Conservation (phyloP, 164 flowering plant species). For the Vitis amurensis region DNA sequence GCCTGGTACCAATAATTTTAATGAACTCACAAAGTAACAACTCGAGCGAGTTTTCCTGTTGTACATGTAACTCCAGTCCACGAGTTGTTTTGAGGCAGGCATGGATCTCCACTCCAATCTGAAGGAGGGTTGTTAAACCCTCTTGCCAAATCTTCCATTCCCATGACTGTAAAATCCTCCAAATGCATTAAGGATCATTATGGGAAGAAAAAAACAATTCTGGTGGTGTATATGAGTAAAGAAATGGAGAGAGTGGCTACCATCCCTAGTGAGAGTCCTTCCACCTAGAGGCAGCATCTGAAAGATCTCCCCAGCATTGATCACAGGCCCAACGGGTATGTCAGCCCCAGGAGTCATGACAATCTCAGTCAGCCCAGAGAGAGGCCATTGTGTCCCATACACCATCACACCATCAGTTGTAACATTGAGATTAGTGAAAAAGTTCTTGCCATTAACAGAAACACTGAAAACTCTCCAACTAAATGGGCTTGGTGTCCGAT, state of each 20-base stretch:
- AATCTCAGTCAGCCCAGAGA: slow-evolving; percentile 60
- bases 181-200: not conserved
- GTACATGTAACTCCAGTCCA: slow-evolving; percentile 89
- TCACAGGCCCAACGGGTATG: slow-evolving; percentile 72
- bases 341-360: slow-evolving; percentile 42
- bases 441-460: slow-evolving; percentile 51
- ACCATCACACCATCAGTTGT: slow-evolving; percentile 60
- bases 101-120: slow-evolving; percentile 97
- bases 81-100: slow-evolving; percentile 59
- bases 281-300: slow-evolving; percentile 62
- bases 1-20: not conserved
- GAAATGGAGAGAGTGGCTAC: slow-evolving; percentile 28
- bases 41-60: slow-evolving; percentile 32
- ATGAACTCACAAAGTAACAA: slow-evolving; percentile 62
- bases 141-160: slow-evolving; percentile 63
- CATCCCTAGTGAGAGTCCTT: slow-evolving; percentile 70
- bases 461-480: slow-evolving; percentile 89
- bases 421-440: slow-evolving; percentile 61
- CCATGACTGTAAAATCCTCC: slow-evolving; percentile 40
- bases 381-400: slow-evolving; percentile 59
- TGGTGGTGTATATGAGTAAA: too few species aligned
- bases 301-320: slow-evolving; percentile 76
- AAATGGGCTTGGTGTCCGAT: slow-evolving; percentile 59
- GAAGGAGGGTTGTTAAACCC: slow-evolving; percentile 57
- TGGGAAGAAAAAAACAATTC: not conserved